Conservation (phyloP, 495 filamentous ascomycete species). For the Coniosporium apollinis region DNA sequence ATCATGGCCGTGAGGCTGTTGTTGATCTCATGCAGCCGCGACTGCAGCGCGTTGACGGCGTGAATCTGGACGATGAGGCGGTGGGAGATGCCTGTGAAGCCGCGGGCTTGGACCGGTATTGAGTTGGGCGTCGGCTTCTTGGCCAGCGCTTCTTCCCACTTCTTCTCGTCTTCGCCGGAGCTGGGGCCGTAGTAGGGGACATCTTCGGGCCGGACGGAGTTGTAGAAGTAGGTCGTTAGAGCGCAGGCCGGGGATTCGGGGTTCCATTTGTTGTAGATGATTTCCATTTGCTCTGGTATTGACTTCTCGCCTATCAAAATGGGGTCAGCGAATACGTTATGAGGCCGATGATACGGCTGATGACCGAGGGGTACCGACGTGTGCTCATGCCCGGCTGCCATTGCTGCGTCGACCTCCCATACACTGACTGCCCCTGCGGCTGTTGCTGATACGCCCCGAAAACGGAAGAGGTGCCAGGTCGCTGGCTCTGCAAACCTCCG, state of each 20-base stretch:
- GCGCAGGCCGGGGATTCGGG: constrained; percentile 49
- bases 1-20: constrained; percentile 60
- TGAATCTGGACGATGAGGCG: constrained; percentile 63
- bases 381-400: constrained; percentile 1
- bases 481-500: constrained; percentile 9
- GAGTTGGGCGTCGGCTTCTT: constrained; percentile 64
- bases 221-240: constrained; percentile 90
- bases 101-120: constrained; percentile 55
- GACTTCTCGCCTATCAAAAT: constrained; percentile 67
- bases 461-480: neutral
- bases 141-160: constrained; percentile 85
- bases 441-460: constrained; percentile 5
- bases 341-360: too few relatives aligned
- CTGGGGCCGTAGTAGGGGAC: constrained; percentile 70
- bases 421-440: constrained; percentile 16
- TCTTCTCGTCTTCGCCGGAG: constrained; percentile 57
- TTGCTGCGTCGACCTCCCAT: neutral
- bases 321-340: too few relatives aligned
- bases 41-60: constrained; percentile 53
- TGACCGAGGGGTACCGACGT: too few relatives aligned
- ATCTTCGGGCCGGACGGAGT: constrained; percentile 60
- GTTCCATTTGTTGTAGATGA: constrained; percentile 73
- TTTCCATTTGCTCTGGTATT: constrained; percentile 66
- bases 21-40: constrained; percentile 84
- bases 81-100: constrained; percentile 54